Percentiles rank a stretch among this genome's conserved stretches.
Evolutionary conservation across 257 asterid species (phyloP).

Genomic region (Verbascum thapsus): DNA sequence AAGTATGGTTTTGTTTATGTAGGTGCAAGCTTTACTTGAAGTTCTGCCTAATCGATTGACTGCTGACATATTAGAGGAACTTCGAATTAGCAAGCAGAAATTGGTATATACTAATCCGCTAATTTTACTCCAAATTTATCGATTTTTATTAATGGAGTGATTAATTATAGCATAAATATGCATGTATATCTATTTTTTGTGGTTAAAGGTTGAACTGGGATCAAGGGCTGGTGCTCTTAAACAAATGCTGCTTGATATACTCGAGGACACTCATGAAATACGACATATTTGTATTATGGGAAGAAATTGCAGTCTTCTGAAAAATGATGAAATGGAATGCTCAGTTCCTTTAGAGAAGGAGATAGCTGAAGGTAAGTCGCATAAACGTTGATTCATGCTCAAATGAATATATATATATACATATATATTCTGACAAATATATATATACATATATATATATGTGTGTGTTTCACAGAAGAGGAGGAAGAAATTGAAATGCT

Average conservation of each 20-base stretch:
- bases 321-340: conserved; percentile 74
- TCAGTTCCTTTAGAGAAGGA: conserved; percentile 72
- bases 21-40: conserved; percentile 93
- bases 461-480: conserved; percentile 65
- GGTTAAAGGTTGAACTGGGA: conserved; percentile 84
- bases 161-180: conserved; percentile 9
- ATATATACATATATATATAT: conserved; percentile 22
- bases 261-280: conserved; percentile 95
- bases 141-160: conserved; percentile 15
- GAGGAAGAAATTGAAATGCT: conserved; percentile 99
- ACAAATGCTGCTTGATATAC: conserved; percentile 98
- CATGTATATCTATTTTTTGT: conserved; percentile 21
- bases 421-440: conserved; percentile 26
- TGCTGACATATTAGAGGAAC: conserved; percentile 88
- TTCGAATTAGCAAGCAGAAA: conserved; percentile 90
- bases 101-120: conserved; percentile 49
- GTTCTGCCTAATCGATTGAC: conserved; percentile 94
- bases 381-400: conserved; percentile 15
- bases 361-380: conserved; percentile 79
- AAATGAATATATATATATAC: conserved; percentile 24
- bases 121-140: conserved; percentile 3
- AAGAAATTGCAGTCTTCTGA: conserved; percentile 76
- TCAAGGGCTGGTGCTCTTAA: conserved; percentile 93
- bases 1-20: conserved; percentile 35
- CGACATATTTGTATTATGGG: conserved; percentile 92